phyloP scores from a whole-genome alignment of 306 rosid species.

The Carpinus fangiana region DNA sequence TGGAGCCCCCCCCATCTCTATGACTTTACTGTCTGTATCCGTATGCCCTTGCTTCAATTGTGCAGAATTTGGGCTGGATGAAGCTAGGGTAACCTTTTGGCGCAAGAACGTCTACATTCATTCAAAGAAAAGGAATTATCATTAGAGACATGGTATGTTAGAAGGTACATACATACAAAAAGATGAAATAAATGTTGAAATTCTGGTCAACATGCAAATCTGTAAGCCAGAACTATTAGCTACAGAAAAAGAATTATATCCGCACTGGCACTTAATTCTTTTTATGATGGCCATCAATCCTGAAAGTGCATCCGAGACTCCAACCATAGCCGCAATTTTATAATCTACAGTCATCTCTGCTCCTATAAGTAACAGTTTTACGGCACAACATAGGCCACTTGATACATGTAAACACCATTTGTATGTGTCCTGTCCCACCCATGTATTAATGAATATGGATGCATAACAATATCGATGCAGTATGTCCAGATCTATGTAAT shows the following conservation, averaged over 20 bases:
- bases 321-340: background rate
- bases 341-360: background rate
- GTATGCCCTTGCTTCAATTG: conserved; percentile 43
- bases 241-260: background rate
- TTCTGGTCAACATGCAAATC: background rate
- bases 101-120: conserved; percentile 81
- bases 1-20: conserved; percentile 28
- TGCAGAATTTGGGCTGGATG: conserved; percentile 44
- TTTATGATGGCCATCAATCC: background rate
- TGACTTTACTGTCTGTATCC: conserved; percentile 28
- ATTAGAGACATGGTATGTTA: conserved; percentile 14
- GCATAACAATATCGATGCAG: background rate
- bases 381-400: background rate
- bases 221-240: background rate
- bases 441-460: background rate
- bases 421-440: background rate
- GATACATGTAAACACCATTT: background rate
- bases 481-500: background rate
- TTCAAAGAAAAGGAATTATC: conserved; percentile 20
- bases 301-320: conserved; percentile 5
- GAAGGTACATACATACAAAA: conserved; percentile 4
- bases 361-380: background rate
- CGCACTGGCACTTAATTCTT: background rate
- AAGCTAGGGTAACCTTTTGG: conserved; percentile 78
- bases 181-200: background rate